Percentiles rank a stretch among this genome's conserved stretches.
These are phyloP conservation scores for Spencermartinsiella europaea DNA, from an alignment of 805 yeast genomes.

Conservation along the genomic window DNA sequence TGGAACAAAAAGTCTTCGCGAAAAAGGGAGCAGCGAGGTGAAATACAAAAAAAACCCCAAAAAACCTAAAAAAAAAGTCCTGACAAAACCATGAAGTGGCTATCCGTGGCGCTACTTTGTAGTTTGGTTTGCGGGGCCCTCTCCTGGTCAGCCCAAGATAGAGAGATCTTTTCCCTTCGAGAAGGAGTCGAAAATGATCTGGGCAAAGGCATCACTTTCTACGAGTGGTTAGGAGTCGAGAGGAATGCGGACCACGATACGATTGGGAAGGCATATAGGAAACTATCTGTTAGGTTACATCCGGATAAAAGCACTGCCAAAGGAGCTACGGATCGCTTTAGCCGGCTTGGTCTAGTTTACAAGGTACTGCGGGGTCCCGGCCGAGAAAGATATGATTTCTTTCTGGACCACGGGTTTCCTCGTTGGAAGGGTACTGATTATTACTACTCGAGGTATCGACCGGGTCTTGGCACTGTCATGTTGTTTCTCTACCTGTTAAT, in stretches of 20 bases:
- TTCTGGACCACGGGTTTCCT: constrained; percentile 80
- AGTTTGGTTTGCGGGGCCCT: too few relatives aligned
- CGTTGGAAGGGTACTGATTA: constrained; percentile 66
- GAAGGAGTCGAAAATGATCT: constrained; percentile 59
- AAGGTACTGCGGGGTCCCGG: constrained; percentile 61
- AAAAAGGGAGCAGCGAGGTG: too few relatives aligned
- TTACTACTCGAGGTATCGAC: constrained; percentile 60
- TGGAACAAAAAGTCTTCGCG: too few relatives aligned
- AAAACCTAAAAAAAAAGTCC: too few relatives aligned
- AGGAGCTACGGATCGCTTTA: constrained; percentile 63
- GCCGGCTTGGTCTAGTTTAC: constrained; percentile 70
- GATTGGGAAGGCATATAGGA: constrained; percentile 48
- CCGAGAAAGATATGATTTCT: constrained; percentile 78
- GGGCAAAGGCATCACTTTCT: constrained; percentile 59
- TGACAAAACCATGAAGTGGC: too few relatives aligned
- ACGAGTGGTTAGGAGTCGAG: constrained; percentile 47
- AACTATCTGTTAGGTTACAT: constrained; percentile 65
- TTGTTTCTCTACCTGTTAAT: constrained; percentile 46
- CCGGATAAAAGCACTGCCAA: constrained; percentile 67
- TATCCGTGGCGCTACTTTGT: too few relatives aligned
- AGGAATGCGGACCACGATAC: constrained; percentile 23
- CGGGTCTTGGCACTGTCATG: constrained; percentile 51
- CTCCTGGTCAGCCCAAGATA: constrained; percentile 60
- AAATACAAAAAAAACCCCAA: too few relatives aligned
- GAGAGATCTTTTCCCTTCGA: constrained; percentile 72